Evolutionary conservation across 2,329 filamentous ascomycete genomes (phyloP), one percentile per base, ranked within the genome.

Genomic region (Sclerotinia borealis): DNA sequence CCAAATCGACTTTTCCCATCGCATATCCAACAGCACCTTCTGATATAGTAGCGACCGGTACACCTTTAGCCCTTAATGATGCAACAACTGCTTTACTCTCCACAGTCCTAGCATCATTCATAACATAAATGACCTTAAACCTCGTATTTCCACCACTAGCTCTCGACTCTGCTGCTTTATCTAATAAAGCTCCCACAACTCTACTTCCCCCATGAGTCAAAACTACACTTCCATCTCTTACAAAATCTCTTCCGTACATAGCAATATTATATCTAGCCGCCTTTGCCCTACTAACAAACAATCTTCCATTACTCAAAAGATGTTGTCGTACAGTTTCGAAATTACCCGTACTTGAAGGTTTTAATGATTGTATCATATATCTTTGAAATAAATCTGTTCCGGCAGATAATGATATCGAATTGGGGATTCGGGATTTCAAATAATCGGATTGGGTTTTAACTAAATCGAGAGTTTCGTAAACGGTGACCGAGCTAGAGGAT

Each of bases 301-400:
- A 79, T 66, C 90, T 86, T 19, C 91, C 90, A 77, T 97, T 97
- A 66, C 86, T 86, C 59, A 98, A 81, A 34, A 98, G 82, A 77
- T 97, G 92, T 72, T 88, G 86, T 67, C 91, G 84, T 63, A 96
- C 89, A 58, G 88, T 85, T 67, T 93, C 90, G 76, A 98, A 98
- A 73, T 90, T 87, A 2, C 81, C 79, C 27, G 80, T 80, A 74
- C 68, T 79, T 69, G 31, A 82, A 71, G 72, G 79, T 41, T 74
- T 73, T 39, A 88, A 81, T 67, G 83, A 92, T 63, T 87, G 86
- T 72, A 96, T 89, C 70, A 99, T 85, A 77, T 96, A 98, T 75
- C 93, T 89, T 75, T 95, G 90, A 81, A 99, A 98, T 64, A 98
- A 86, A 76, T 97, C 93, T 65, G 93, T 96, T 72, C 95, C 95